These are phyloP conservation scores for Mycena olivaceomarginata DNA, from an alignment of 768 basidiomycete genomes.

Conservation along the genomic window DNA sequence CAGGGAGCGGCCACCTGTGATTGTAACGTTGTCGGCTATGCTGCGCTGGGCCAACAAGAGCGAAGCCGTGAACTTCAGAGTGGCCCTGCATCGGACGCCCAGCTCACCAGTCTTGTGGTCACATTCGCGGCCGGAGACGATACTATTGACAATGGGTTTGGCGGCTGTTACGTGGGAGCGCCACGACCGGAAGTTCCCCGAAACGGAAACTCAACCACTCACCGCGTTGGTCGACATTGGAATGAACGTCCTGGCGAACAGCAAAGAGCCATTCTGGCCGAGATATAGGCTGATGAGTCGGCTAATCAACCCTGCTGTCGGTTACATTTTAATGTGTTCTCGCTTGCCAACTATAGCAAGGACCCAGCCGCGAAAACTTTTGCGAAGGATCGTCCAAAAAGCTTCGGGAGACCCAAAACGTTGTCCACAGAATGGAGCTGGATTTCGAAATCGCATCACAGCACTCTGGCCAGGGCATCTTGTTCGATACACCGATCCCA, in stretches of 20 bases:
- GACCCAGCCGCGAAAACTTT: background rate
- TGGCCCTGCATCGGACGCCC: background rate
- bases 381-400: background rate
- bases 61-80: background rate
- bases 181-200: slow-evolving; percentile 11
- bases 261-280: background rate
- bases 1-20: too few relatives aligned
- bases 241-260: background rate
- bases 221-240: background rate
- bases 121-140: background rate
- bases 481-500: too few relatives aligned
- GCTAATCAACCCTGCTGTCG: background rate
- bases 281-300: background rate
- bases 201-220: slow-evolving; percentile 4
- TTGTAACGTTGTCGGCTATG: too few relatives aligned
- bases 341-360: background rate
- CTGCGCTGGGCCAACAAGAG: background rate
- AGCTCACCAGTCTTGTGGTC: background rate
- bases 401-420: too few relatives aligned
- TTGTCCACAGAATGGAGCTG: too few relatives aligned
- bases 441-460: too few relatives aligned
- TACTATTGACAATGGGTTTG: background rate
- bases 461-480: too few relatives aligned
- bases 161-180: slow-evolving; percentile 16
- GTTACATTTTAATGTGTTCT: background rate